phyloP scores from a whole-genome alignment of 768 basidiomycete species.

The Hypholoma fasciculare region DNA sequence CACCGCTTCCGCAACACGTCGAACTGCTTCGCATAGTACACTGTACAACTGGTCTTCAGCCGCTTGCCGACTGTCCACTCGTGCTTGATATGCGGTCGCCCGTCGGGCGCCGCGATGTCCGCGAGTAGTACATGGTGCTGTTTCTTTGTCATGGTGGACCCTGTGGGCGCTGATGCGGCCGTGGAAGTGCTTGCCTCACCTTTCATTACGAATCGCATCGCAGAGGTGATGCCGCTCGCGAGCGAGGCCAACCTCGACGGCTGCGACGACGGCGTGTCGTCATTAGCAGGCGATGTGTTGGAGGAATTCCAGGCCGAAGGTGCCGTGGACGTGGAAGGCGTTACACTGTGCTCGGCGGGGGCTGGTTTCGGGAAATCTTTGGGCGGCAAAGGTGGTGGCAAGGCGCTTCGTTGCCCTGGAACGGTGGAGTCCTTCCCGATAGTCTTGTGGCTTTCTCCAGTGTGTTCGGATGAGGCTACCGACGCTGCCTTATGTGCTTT shows the following conservation, averaged over 20 bases:
- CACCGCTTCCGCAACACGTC: slow-evolving; percentile 65
- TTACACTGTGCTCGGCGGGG: not conserved
- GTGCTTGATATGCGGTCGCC: slow-evolving; percentile 81
- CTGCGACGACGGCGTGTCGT: slow-evolving; percentile 18
- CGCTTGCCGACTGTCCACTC: slow-evolving; percentile 77
- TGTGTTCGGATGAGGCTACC: slow-evolving; percentile 34
- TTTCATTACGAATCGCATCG: slow-evolving; percentile 59
- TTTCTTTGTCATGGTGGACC: slow-evolving; percentile 23
- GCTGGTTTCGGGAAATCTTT: slow-evolving; percentile 22
- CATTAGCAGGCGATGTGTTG: not conserved
- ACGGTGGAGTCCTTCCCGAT: slow-evolving; percentile 23
- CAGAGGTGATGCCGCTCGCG: slow-evolving; percentile 53
- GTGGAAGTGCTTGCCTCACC: slow-evolving; percentile 31
- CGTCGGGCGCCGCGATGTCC: slow-evolving; percentile 52
- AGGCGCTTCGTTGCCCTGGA: not conserved
- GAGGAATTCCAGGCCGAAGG: not conserved
- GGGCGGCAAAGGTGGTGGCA: slow-evolving; percentile 27
- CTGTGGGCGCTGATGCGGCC: slow-evolving; percentile 26
- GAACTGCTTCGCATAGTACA: slow-evolving; percentile 83
- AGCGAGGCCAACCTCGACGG: slow-evolving; percentile 47
- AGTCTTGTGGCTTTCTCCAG: slow-evolving; percentile 40
- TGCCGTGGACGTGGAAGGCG: not conserved
- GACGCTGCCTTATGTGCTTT: slow-evolving; percentile 33
- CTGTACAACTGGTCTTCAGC: slow-evolving; percentile 77
- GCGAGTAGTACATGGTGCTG: slow-evolving; percentile 52